Evolutionary conservation across 345 rosid genomes (phyloP).

Genomic region (Rhodamnia argentea): DNA sequence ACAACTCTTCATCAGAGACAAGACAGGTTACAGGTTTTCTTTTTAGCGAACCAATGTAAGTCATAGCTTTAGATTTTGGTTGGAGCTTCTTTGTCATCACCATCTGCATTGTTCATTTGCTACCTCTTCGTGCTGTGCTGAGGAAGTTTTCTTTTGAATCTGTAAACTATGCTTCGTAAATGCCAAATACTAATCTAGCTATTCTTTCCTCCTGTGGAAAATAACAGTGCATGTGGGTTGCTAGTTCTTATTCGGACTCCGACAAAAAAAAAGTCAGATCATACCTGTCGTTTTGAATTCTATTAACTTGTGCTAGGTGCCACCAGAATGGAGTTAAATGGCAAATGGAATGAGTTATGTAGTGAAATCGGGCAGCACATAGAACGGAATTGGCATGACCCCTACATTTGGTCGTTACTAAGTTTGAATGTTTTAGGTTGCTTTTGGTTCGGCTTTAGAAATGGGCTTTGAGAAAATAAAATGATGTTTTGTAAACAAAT

Average conservation of each 20-base stretch:
- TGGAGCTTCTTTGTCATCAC: neutral
- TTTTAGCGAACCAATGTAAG: neutral
- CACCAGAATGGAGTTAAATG: neutral
- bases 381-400: neutral
- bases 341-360: neutral
- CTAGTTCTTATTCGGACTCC: neutral
- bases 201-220: neutral
- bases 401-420: neutral
- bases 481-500: too few relatives aligned
- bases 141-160: neutral
- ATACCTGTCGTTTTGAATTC: neutral
- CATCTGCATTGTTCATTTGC: neutral
- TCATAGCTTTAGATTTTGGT: neutral
- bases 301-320: neutral
- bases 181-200: neutral
- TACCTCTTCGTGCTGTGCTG: neutral
- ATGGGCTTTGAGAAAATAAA: too few relatives aligned
- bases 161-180: neutral
- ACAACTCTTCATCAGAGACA: neutral
- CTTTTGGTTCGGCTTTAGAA: too few relatives aligned
- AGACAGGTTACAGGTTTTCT: neutral
- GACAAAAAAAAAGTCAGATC: neutral
- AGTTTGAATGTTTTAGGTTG: too few relatives aligned
- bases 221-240: neutral
- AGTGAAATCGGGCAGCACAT: neutral